phyloP scores from a whole-genome alignment of 2,329 filamentous ascomycete genomes.

The Aspergillus hiratsukae region DNA sequence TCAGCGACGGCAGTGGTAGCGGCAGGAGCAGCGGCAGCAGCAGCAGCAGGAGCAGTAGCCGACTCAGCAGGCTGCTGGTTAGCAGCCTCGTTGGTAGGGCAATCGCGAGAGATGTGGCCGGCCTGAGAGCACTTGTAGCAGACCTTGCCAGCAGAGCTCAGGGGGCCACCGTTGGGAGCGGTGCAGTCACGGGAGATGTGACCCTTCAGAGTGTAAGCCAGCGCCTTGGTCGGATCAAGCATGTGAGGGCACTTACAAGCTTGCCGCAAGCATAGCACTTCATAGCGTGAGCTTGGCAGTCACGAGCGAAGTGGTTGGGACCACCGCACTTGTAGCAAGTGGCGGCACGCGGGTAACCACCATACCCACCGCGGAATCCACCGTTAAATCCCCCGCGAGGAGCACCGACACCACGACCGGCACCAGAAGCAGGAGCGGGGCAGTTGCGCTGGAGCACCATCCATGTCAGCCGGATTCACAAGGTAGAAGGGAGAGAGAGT shows the following conservation, averaged over 20 bases:
- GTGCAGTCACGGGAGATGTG: slow-evolving; percentile 96
- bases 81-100: slow-evolving; percentile 66
- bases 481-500: not conserved
- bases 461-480: not conserved
- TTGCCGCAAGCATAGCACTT: slow-evolving; percentile 98
- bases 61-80: slow-evolving; percentile 33
- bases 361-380: slow-evolving; percentile 68
- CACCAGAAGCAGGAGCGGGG: slow-evolving; percentile 64
- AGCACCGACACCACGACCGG: slow-evolving; percentile 61
- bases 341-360: slow-evolving; percentile 51
- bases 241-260: slow-evolving; percentile 47
- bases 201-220: slow-evolving; percentile 42
- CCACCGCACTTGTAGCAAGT: slow-evolving; percentile 70
- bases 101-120: slow-evolving; percentile 94
- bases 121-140: slow-evolving; percentile 97
- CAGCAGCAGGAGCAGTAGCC: slow-evolving; percentile 32
- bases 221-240: not conserved
- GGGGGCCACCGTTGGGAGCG: slow-evolving; percentile 87
- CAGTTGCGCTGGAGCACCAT: slow-evolving; percentile 64
- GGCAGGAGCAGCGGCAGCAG: slow-evolving; percentile 29
- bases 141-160: slow-evolving; percentile 95
- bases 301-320: slow-evolving; percentile 96
- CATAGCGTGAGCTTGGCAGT: slow-evolving; percentile 97
- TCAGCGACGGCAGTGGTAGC: slow-evolving; percentile 32
- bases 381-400: slow-evolving; percentile 62